Evolutionary conservation across 2,329 filamentous ascomycete genomes (phyloP).

Genomic region (Bipolaris gigantea): DNA sequence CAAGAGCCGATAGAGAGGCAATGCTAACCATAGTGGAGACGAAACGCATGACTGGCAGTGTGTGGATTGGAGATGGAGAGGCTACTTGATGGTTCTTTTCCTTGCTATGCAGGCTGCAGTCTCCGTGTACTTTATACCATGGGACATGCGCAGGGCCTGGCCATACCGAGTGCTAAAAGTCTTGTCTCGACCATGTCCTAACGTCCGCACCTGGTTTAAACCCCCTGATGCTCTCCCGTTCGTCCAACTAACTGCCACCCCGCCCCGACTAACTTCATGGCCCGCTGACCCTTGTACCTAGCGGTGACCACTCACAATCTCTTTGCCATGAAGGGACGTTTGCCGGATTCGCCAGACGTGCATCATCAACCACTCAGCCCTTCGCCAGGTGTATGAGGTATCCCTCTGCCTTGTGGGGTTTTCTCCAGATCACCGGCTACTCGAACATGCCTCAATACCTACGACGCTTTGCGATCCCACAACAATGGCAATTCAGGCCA

Average conservation of each 20-base stretch:
- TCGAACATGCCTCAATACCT: not conserved
- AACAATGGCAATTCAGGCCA: not conserved
- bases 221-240: not conserved
- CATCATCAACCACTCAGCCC: not conserved
- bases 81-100: not conserved
- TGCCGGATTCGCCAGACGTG: no score
- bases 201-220: not conserved
- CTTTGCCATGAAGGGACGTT: no score
- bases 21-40: slow-evolving; percentile 3
- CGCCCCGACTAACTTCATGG: no score
- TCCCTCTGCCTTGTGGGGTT: no score
- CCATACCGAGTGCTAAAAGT: not conserved
- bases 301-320: no score
- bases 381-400: no score
- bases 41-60: slow-evolving; percentile 1
- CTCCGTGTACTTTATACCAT: not conserved
- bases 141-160: not conserved
- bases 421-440: no score
- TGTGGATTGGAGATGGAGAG: not conserved
- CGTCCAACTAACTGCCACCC: no score
- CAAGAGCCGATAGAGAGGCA: slow-evolving; percentile 13
- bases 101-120: not conserved
- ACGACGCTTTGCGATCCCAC: not conserved
- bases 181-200: not conserved
- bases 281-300: no score